phyloP scores from a whole-genome alignment of 176 grass and related monocot genomes.

The Oryza longistaminata region DNA sequence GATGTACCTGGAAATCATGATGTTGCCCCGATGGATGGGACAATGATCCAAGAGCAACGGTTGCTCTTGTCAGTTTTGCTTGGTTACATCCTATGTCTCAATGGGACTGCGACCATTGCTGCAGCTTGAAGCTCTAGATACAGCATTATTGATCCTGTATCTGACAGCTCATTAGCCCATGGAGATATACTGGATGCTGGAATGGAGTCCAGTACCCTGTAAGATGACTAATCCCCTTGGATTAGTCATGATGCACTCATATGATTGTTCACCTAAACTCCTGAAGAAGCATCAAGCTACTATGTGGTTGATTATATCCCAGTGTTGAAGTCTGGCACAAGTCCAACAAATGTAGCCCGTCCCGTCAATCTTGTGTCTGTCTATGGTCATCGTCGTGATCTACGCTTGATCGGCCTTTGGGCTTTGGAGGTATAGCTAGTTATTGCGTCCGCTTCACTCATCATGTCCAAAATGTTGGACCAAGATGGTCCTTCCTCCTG shows the following conservation, averaged over 20 bases:
- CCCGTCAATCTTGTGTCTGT: background rate
- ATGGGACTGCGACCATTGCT: constrained; percentile 21
- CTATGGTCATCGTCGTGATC: constrained; percentile 9
- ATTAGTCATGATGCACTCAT: constrained; percentile 35
- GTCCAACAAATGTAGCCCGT: background rate
- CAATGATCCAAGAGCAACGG: constrained; percentile 32
- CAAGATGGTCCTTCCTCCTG: background rate
- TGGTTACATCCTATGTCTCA: constrained; percentile 10
- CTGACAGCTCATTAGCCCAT: constrained; percentile 33
- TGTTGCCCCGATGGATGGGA: constrained; percentile 64
- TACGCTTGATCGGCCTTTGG: background rate
- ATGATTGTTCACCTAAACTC: constrained; percentile 33
- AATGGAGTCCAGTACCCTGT: constrained; percentile 54
- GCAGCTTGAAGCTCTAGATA: constrained; percentile 33
- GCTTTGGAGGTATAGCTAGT: background rate
- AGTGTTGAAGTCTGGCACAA: background rate
- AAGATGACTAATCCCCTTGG: constrained; percentile 34
- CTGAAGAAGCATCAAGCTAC: constrained; percentile 18
- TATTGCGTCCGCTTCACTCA: background rate
- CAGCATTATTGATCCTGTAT: constrained; percentile 42
- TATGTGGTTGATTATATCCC: background rate
- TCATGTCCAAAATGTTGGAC: background rate
- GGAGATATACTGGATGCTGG: constrained; percentile 45
- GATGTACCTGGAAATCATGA: constrained; percentile 63
- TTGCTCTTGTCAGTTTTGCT: constrained; percentile 39